A percentile compares a stretch with the other conserved stretches of the same genome.
Conservation (phyloP, 163 green algal species). For the Trebouxiophyceae sp. region DNA sequence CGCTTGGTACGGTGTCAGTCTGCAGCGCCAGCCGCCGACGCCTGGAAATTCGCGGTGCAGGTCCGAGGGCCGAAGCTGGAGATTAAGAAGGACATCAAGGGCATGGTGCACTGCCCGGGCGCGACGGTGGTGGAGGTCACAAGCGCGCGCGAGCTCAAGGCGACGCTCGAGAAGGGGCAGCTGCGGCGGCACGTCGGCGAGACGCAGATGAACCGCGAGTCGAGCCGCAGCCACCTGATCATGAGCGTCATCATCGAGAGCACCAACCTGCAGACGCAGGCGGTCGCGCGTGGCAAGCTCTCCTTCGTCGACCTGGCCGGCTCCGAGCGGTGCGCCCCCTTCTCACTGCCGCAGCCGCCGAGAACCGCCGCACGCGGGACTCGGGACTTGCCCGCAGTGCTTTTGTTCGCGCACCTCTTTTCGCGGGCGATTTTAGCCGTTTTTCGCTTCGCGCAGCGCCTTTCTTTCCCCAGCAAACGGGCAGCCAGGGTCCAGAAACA, state of each 20-base stretch:
- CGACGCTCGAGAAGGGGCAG: constrained; percentile 55
- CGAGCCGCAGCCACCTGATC: constrained; percentile 89
- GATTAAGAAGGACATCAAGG: constrained; percentile 97
- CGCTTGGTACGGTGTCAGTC: too few relatives aligned
- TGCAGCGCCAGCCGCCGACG: too few relatives aligned
- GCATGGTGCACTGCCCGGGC: constrained; percentile 86
- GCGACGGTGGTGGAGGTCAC: constrained; percentile 65
- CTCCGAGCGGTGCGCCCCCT: constrained; percentile 63
- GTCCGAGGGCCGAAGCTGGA: constrained; percentile 71
- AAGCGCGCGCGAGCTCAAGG: constrained; percentile 56
- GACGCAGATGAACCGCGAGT: constrained; percentile 95
- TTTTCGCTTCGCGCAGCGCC: too few relatives aligned
- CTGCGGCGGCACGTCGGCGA: constrained; percentile 33
- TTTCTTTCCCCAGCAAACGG: too few relatives aligned
- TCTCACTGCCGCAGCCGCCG: too few relatives aligned
- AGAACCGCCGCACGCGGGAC: too few relatives aligned
- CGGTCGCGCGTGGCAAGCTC: constrained; percentile 77
- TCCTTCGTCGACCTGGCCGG: constrained; percentile 93
- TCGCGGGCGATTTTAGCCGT: too few relatives aligned
- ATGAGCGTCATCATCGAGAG: constrained; percentile 87
- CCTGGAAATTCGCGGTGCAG: constrained; percentile 7
- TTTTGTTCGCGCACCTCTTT: too few relatives aligned
- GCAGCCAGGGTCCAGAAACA: too few relatives aligned
- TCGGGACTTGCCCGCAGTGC: too few relatives aligned
- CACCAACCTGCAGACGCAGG: constrained; percentile 94